These are phyloP conservation scores for Monosporozyma yasuniensis DNA, from an alignment of 805 yeast genomes.

Conservation along the genomic window DNA sequence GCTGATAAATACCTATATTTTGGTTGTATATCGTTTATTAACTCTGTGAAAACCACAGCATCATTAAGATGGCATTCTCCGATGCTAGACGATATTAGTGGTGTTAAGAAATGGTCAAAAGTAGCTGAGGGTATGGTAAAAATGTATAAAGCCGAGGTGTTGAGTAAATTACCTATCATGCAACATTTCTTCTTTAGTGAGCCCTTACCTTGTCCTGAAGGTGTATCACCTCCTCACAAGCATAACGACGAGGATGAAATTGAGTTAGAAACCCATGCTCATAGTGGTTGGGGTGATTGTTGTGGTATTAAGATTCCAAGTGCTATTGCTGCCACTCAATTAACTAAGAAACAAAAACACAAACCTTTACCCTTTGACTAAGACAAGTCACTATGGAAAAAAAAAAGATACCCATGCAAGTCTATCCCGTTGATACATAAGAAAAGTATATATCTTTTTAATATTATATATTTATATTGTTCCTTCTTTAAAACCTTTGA, in stretches of 20 bases:
- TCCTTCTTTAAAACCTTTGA: constrained; percentile 19
- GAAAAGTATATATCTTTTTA: background rate
- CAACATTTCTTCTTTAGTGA: constrained; percentile 88
- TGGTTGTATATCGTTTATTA: constrained; percentile 81
- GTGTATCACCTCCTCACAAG: constrained; percentile 36
- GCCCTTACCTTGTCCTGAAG: constrained; percentile 63
- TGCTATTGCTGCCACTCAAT: constrained; percentile 80
- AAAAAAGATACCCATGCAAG: background rate
- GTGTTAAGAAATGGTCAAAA: constrained; percentile 82
- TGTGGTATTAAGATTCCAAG: constrained; percentile 96
- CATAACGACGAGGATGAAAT: constrained; percentile 15
- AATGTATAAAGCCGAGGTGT: constrained; percentile 91
- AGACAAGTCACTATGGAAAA: constrained; percentile 3
- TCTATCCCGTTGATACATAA: background rate
- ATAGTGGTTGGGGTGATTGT: constrained; percentile 87
- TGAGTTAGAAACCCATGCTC: constrained; percentile 20
- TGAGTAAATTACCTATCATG: constrained; percentile 81
- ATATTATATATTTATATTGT: background rate
- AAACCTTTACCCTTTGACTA: constrained; percentile 60
- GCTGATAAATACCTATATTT: constrained; percentile 71
- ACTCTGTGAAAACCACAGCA: constrained; percentile 61
- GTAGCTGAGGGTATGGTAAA: constrained; percentile 90
- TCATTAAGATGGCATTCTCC: constrained; percentile 93
- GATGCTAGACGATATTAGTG: constrained; percentile 89
- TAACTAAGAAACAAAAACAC: constrained; percentile 30